These are phyloP conservation scores for Oryza longistaminata DNA, from an alignment of 176 grass and related monocot genomes.

Conservation along the genomic window DNA sequence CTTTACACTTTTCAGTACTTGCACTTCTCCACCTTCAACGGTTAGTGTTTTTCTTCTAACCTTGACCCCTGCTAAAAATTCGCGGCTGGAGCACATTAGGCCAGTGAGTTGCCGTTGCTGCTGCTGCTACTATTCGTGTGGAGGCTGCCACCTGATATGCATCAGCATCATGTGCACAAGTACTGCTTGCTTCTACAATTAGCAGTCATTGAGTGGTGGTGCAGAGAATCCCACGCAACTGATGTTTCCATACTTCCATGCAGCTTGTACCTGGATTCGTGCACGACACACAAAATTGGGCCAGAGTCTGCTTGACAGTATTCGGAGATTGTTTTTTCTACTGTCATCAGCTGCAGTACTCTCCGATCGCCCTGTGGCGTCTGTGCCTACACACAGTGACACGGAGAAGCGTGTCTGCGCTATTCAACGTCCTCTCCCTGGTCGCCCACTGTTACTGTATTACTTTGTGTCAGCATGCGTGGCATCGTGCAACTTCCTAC, in stretches of 20 bases:
- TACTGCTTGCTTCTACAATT: no score
- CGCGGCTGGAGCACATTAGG: no score
- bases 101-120: no score
- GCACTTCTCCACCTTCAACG: no score
- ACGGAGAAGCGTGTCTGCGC: neutral
- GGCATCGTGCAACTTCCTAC: neutral
- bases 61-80: no score
- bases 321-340: neutral
- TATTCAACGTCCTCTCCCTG: neutral
- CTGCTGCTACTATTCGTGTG: no score
- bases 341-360: neutral
- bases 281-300: neutral
- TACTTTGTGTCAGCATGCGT: neutral
- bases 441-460: neutral
- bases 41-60: no score
- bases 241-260: constrained; percentile 18
- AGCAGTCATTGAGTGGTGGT: neutral
- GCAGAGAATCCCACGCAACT: constrained; percentile 1
- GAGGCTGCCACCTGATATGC: no score
- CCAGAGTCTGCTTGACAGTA: neutral
- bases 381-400: neutral
- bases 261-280: constrained; percentile 16
- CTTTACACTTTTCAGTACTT: no score
- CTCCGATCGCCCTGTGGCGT: neutral
- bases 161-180: no score